Base-by-base conservation (phyloP, 164 flowering plant species). In the Protea cynaroides region DNA sequence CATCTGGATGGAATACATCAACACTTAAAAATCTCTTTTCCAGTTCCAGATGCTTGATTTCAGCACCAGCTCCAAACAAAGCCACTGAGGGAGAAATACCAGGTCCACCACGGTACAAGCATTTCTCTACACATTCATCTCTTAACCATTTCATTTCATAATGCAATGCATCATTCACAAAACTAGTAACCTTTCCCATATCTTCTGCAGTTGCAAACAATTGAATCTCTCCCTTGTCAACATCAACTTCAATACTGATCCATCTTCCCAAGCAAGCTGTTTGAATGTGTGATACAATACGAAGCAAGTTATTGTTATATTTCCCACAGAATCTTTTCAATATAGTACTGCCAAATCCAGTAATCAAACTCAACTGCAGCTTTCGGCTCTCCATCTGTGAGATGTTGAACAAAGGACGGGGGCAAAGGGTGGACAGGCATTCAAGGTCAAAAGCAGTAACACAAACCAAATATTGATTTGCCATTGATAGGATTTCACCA, bases 11-110 rank as follows among this genome's bases (percentile, higher is more conserved):
- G 63, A 50, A 74, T n/a, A 90, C 70, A 71, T 95, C 91, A 34
- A 95, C 90, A 29, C 78, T 75, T 67, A 95, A 75, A 67, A 23
- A 82, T 68, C 89, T 81, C 65, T 81, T 84, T 19, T 85, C 81
- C 59, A 95, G 84, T 70, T 95, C 99, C 63, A 95, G 73, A 77
- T 92, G 94, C 77, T 77, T 89, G 57, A 95, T 83, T 77, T 79
- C 82, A 56, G 94, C 99, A 72, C 99, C 97, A 78, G 89, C 79
- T 70, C 99, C 99, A 78, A 95, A 79, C 22, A 95, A 73, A 23
- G 99, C 99, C 3, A 86, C 63, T 55, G 99, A 69, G 15, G 92
- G 80, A 36, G 79, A 72, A 40, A 59, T 64, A 68, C 80, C 82
- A 49, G 74, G 68, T 36, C 84, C 82, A 40, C 79, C 97, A 66